Percentiles rank a stretch among this genome's conserved stretches.
Conservation (phyloP, 2,329 filamentous ascomycete genomes). For the Dothiorella sarmentorum region DNA sequence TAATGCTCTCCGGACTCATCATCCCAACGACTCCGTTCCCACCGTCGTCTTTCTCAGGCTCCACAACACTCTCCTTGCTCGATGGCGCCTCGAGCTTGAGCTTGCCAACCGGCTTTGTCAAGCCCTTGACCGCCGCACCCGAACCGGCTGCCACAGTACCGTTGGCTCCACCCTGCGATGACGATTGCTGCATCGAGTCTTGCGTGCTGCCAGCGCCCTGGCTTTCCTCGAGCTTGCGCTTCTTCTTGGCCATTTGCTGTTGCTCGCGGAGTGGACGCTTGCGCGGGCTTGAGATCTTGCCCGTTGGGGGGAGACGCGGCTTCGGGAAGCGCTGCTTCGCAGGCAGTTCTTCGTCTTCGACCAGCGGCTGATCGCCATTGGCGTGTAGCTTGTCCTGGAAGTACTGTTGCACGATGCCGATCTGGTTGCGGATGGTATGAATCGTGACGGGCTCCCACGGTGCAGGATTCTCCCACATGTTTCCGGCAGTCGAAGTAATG, state of each 20-base stretch:
- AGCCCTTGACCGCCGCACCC: conserved; percentile 26
- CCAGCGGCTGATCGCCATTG: conserved; percentile 74
- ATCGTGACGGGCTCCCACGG: conserved; percentile 74
- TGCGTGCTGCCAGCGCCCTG: conserved; percentile 23
- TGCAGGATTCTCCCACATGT: conserved; percentile 65
- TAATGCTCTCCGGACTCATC: conserved; percentile 79
- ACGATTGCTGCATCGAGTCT: conserved; percentile 1
- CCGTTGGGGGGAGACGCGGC: conserved; percentile 64
- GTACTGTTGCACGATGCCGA: conserved; percentile 86
- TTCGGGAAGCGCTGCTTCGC: conserved; percentile 76
- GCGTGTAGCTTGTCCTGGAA: conserved; percentile 85
- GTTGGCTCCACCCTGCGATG: conserved; percentile 3
- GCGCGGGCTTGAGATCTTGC: conserved; percentile 81
- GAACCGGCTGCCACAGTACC: not conserved
- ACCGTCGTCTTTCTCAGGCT: conserved; percentile 63
- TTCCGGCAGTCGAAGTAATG: conserved; percentile 55
- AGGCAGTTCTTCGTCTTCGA: conserved; percentile 93
- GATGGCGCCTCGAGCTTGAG: conserved; percentile 46
- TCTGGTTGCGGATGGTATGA: conserved; percentile 73
- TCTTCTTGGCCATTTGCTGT: conserved; percentile 80
- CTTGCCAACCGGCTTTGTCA: conserved; percentile 57
- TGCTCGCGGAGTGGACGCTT: conserved; percentile 81
- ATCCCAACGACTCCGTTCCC: conserved; percentile 66
- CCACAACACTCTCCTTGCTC: conserved; percentile 57
- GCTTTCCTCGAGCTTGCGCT: conserved; percentile 63